phyloP scores from a whole-genome alignment of 73 alveolate genomes.

The Paramecium bursaria region DNA sequence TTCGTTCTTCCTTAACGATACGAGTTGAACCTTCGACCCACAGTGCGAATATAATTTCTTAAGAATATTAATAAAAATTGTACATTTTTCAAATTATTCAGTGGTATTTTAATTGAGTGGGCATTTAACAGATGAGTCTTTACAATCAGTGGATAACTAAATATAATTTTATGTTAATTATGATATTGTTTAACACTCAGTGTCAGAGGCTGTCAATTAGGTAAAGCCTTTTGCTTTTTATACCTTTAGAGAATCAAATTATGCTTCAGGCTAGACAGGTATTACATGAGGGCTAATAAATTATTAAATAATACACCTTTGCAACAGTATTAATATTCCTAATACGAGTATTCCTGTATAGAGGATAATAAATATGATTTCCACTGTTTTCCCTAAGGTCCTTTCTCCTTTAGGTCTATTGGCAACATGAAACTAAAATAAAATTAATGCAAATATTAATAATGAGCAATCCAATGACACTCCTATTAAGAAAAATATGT shows the following conservation, averaged over 20 bases:
- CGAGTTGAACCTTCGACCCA: conserved; percentile 23
- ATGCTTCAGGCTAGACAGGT: background rate
- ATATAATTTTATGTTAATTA: background rate
- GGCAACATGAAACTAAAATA: conserved; percentile 44
- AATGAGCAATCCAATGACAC: conserved; percentile 11
- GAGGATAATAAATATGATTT: conserved; percentile 10
- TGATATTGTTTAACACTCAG: conserved; percentile 4
- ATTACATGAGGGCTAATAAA: too few relatives aligned
- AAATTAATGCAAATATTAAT: conserved; percentile 33
- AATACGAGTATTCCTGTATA: conserved; percentile 9
- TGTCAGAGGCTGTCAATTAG: background rate
- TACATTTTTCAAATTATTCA: conserved; percentile 18
- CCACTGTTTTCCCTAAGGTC: conserved; percentile 38
- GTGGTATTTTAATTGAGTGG: conserved; percentile 41
- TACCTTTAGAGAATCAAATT: conserved; percentile 7
- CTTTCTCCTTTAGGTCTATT: conserved; percentile 32
- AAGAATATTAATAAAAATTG: background rate
- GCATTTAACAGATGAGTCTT: conserved; percentile 1
- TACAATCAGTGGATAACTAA: conserved; percentile 4
- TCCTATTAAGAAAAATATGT: background rate
- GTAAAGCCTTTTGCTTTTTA: conserved; percentile 12
- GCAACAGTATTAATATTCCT: conserved; percentile 17
- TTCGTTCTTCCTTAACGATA: conserved; percentile 12
- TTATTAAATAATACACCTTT: too few relatives aligned
- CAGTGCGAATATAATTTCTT: conserved; percentile 31